Evolutionary conservation across 345 rosid species (phyloP).

Genomic region (Citrus maxima): DNA sequence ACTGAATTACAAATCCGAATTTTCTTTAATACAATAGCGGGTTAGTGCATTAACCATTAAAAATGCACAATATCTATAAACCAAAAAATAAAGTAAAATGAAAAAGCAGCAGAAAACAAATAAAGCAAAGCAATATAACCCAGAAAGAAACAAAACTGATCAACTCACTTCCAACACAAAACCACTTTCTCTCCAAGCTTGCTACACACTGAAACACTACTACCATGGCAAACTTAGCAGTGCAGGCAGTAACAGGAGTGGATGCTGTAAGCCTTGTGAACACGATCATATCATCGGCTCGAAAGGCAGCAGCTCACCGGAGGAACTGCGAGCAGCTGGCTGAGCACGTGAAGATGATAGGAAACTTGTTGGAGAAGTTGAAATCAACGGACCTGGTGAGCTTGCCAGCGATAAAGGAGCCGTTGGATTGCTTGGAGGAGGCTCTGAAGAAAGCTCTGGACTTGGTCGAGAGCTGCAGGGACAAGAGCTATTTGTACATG

Average conservation of each 20-base stretch:
- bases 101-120: no score
- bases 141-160: no score
- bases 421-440: conserved; percentile 35
- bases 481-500: conserved; percentile 34
- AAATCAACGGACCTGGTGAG: conserved; percentile 28
- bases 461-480: conserved; percentile 35
- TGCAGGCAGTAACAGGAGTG: conserved; percentile 19
- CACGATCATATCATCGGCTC: no score
- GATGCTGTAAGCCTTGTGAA: neutral
- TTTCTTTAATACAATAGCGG: no score
- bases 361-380: conserved; percentile 36
- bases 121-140: no score
- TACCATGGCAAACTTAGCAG: conserved; percentile 13
- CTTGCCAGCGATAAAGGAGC: conserved; percentile 34
- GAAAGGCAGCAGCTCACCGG: conserved; percentile 27
- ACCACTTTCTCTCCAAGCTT: neutral
- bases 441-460: conserved; percentile 29
- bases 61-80: no score
- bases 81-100: no score
- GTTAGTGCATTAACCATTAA: no score
- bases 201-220: neutral
- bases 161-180: no score
- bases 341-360: conserved; percentile 31
- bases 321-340: conserved; percentile 39
- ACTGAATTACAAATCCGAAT: no score